These are phyloP conservation scores for Leucosporidium creatinivorum DNA, from an alignment of 768 basidiomycete genomes.

Conservation along the genomic window DNA sequence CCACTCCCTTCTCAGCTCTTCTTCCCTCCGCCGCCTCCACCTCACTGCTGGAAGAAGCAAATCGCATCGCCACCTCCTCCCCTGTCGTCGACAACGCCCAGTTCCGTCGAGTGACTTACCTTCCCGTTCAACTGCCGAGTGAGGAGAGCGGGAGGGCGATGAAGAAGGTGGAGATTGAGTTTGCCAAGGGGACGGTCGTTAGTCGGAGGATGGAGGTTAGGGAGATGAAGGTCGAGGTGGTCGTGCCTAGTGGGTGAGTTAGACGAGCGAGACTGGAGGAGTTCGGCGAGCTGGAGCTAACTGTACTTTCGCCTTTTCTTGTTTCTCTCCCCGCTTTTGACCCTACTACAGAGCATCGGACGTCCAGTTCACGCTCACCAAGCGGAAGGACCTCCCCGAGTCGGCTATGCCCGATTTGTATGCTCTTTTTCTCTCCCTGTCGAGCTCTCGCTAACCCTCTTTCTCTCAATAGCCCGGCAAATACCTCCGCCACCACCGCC, in stretches of 20 bases:
- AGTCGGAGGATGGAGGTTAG: background rate
- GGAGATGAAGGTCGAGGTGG: conserved; percentile 10
- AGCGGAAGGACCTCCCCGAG: background rate
- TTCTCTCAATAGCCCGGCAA: background rate
- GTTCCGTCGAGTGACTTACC: conserved; percentile 13
- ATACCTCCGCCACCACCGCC: background rate
- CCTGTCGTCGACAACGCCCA: background rate
- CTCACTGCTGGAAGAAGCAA: background rate
- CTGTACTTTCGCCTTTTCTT: no score
- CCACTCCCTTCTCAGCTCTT: no score
- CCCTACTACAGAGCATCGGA: background rate
- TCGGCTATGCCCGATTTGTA: background rate
- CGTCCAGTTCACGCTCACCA: background rate
- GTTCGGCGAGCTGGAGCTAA: no score
- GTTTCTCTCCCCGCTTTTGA: no score
- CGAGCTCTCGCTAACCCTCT: background rate
- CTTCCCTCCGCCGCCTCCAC: background rate
- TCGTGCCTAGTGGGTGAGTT: conserved; percentile 17
- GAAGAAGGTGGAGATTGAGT: background rate
- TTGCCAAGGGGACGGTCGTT: background rate
- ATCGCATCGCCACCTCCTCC: background rate
- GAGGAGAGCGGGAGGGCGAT: no score
- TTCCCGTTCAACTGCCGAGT: background rate
- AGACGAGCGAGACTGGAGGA: background rate
- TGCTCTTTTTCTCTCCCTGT: background rate